phyloP scores from a whole-genome alignment of 306 rosid genomes.

The Pyrus communis region DNA sequence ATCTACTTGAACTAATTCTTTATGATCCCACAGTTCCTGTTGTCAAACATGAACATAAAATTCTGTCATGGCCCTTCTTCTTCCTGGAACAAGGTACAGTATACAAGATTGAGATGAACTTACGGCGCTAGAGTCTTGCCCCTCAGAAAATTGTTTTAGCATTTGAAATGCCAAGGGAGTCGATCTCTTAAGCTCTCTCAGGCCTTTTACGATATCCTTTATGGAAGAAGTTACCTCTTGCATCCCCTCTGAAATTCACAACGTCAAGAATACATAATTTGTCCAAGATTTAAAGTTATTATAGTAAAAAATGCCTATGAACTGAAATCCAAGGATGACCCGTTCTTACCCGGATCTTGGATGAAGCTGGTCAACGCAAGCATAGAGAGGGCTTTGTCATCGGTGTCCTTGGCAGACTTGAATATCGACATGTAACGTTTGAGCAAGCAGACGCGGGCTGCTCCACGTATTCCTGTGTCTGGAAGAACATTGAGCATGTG shows the following conservation, averaged over 20 bases:
- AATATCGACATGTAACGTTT: constrained; percentile 61
- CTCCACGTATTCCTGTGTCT: constrained; percentile 74
- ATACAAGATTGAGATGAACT: constrained; percentile 28
- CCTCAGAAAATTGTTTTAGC: constrained; percentile 53
- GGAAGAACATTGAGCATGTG: constrained; percentile 74
- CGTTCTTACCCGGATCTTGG: constrained; percentile 50
- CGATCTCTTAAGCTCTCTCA: constrained; percentile 73
- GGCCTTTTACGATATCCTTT: constrained; percentile 59
- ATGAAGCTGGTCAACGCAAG: constrained; percentile 72
- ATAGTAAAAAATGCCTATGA: neutral
- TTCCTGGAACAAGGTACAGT: neutral
- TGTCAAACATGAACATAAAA: constrained; percentile 17
- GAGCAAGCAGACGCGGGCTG: constrained; percentile 68
- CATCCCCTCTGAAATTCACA: constrained; percentile 66
- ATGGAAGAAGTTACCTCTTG: constrained; percentile 40
- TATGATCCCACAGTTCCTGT: constrained; percentile 78
- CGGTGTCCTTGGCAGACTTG: constrained; percentile 50
- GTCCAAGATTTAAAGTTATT: neutral
- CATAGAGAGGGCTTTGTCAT: constrained; percentile 75
- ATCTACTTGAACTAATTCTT: constrained; percentile 63
- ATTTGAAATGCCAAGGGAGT: constrained; percentile 69
- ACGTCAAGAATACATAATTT: constrained; percentile 13
- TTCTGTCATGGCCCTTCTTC: neutral
- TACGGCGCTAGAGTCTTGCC: constrained; percentile 59
- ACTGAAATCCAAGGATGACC: neutral